Base-by-base conservation (phyloP, 129 eudicot species). In the Flaveria ramosissima region DNA sequence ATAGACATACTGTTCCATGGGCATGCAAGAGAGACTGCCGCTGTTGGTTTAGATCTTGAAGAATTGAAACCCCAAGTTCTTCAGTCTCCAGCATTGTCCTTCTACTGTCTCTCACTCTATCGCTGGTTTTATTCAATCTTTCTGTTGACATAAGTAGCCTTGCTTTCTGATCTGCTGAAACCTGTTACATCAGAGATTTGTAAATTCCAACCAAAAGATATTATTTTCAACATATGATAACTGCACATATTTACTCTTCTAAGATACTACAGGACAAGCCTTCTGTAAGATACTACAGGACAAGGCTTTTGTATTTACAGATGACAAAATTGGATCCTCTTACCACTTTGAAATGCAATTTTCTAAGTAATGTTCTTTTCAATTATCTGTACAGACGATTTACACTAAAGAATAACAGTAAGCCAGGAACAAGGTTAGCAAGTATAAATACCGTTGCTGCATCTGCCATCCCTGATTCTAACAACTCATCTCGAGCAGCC, bases 21-120 rank as follows among this genome's bases (percentile, higher is more conserved):
- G 90, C 85, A 71, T 86, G 88, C 62, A 89, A 80, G 59, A 89
- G 90, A 71, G 94, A 82, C 72, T 89, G 85, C 24, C 90, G 76
- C 66, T 86, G 94, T 80, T 84, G 90, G 46, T 89, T 86, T 79
- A 89, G 83, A 84, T 89, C 88, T 72, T 86, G 84, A 74, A 89
- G 87, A 84, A 89, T 85, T 24, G 89, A 86, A 70, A 84, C 90
- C 27, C 90, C 94, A n/a, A 86, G 85, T 78, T 89, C 88, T 81
- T 89, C 94, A 7, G 94, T 86, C 78, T 89, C 94, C 80, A 89
- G 84, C 86, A 85, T 84, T 26, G 89, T 84, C 84, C 78, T 86
- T 82, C 94, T 86, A 63, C 94, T 84, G 65, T 89, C 89, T 55
- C 85, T 82, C 30, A 89, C 86, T 70, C 88, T 84, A 71, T 86